phyloP scores from a whole-genome alignment of 1,284 basidiomycete genomes.

The Tilletia setariae region DNA sequence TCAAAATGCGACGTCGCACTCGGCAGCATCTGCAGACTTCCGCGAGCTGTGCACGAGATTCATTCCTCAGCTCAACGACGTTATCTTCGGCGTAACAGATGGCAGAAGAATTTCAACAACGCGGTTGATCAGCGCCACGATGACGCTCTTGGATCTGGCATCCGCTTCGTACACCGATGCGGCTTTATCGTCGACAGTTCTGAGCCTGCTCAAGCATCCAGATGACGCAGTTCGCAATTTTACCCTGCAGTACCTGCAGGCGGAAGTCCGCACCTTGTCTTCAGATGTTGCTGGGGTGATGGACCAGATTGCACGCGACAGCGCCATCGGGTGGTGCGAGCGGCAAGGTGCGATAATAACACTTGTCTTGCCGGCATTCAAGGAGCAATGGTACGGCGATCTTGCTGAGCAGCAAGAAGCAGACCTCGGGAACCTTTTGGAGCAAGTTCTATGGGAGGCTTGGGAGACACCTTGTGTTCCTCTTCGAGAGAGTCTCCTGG shows the following conservation, averaged over 20 bases:
- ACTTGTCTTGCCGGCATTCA: too few species aligned
- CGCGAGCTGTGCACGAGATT: not conserved
- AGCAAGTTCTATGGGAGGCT: not conserved
- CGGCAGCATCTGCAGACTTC: too few species aligned
- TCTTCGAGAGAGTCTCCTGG: not conserved
- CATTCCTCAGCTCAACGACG: not conserved
- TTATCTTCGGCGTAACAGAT: not conserved
- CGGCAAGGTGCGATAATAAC: too few species aligned
- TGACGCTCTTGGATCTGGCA: constrained; percentile 1
- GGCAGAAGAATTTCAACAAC: not conserved
- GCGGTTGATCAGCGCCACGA: not conserved
- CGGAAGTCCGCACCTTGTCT: too few species aligned
- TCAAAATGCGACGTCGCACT: too few species aligned
- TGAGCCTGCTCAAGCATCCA: too few species aligned
- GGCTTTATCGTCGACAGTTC: too few species aligned
- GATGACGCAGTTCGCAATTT: not conserved
- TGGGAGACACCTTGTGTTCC: constrained; percentile 14
- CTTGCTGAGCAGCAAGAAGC: not conserved
- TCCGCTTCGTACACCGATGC: not conserved
- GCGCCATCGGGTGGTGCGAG: too few species aligned
- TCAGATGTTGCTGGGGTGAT: too few species aligned
- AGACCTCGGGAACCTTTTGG: too few species aligned
- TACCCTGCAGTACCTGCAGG: too few species aligned
- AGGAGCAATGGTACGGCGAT: not conserved
- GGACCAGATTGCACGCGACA: too few species aligned